Percentiles rank a stretch among this genome's conserved stretches.
These are phyloP conservation scores for Melaleuca alternifolia DNA, from an alignment of 345 rosid genomes.

Conservation along the genomic window DNA sequence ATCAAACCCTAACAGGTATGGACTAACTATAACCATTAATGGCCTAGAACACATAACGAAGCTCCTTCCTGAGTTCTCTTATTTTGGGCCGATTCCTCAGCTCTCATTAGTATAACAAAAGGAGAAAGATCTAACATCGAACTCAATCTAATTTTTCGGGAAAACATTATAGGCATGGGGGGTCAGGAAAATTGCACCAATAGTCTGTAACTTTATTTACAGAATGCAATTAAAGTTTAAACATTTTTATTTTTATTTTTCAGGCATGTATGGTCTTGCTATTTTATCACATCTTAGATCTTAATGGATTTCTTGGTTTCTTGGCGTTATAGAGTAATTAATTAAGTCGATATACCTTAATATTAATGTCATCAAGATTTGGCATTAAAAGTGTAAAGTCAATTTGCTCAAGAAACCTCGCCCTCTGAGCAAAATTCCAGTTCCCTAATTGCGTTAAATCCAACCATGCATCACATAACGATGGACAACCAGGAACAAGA, in stretches of 20 bases:
- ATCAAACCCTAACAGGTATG: no score
- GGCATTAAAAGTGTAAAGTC: background rate
- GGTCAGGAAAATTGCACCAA: background rate
- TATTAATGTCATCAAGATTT: background rate
- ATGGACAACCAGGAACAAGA: background rate
- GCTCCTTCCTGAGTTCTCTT: background rate
- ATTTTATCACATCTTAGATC: background rate
- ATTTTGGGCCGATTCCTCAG: background rate
- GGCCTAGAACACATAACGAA: background rate
- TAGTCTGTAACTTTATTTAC: background rate
- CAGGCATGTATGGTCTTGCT: background rate
- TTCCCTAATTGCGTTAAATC: background rate
- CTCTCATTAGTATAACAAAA: background rate
- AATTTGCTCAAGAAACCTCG: background rate
- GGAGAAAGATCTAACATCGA: background rate
- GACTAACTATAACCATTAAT: background rate
- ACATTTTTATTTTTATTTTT: background rate
- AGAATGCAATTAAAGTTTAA: background rate
- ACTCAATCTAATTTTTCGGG: background rate
- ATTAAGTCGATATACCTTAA: background rate
- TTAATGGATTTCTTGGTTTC: background rate
- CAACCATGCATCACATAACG: background rate
- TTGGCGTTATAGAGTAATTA: background rate
- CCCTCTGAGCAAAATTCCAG: background rate
- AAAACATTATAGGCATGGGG: background rate